Base-by-base conservation (phyloP, 2,329 filamentous ascomycete species). In the Lasiodiplodia sp. region DNA sequence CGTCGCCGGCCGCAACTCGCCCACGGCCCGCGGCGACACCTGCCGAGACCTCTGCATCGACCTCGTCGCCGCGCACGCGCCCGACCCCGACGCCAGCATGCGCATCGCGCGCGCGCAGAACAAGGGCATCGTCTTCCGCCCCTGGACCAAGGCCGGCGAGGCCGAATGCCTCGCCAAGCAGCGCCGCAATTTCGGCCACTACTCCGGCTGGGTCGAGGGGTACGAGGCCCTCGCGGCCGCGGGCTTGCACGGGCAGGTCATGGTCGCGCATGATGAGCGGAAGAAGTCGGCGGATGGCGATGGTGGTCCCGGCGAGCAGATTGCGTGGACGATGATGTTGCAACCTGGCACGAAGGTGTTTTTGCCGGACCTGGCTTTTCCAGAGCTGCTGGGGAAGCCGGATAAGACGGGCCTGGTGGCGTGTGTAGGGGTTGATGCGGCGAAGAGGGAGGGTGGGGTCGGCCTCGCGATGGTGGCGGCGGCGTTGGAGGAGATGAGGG, bases 241-340 rank as follows among this genome's bases (percentile, higher is more conserved):
- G 1, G 51, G 51, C 16, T 23, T 66, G 38, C 51, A 66, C 37
- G 37, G 21, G 2, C 63, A 66, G 38, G 63, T 56, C 34, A 66
- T 66, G 63, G 63, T 66, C 8, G 63, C 63, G 31, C 51, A 49
- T 10, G 63, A 47, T 3, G 14, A 18, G 2, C 2, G 51, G n/a
- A 11, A 16, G 8, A 47, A n/a, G n/a, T 4, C 31, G 31, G 0
- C 18, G n/a, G 10, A 47, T 11, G 6, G n/a, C 2, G 18, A 11
- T 16, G 18, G 18, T 6, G 18, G 18, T 2, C 18, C 4, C 0
- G 44, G 44, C 2, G 44, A 23, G 37, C 63, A 66, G 51, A 21
- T 66, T 4, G 63, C 28, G 3, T 66, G 63, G 63, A 23, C 63
- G 23, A 55, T 66, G 63, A 66, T 66, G 63, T 37, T 66, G 51